phyloP scores from a whole-genome alignment of 805 yeast genomes.

The Limtongia smithiae region DNA sequence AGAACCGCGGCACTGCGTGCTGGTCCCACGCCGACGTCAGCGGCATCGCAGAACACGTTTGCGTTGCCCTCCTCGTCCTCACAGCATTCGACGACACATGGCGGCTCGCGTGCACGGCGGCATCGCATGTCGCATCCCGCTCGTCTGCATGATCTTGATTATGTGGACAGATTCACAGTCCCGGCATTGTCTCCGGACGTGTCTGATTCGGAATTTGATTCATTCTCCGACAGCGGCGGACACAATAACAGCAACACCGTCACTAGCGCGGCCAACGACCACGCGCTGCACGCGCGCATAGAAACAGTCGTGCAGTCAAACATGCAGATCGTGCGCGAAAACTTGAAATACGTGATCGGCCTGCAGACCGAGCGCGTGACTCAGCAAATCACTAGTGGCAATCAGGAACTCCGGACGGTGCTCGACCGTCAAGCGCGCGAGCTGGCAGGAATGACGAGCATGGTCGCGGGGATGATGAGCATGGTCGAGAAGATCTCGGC shows the following conservation, averaged over 20 bases:
- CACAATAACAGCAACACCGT: background rate
- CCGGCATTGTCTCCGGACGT: conserved; percentile 21
- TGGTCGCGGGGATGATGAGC: conserved; percentile 14
- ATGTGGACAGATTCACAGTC: conserved; percentile 8
- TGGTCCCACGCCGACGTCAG: background rate
- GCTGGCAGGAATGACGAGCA: conserved; percentile 7
- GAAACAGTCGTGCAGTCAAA: conserved; percentile 11
- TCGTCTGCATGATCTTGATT: conserved; percentile 3
- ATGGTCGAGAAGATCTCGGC: conserved; percentile 17
- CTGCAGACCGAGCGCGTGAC: conserved; percentile 16
- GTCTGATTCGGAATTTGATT: conserved; percentile 25
- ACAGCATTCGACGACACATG: no score
- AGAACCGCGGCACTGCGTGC: conserved; percentile 8
- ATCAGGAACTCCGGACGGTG: conserved; percentile 10
- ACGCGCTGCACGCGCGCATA: background rate
- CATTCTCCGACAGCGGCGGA: conserved; percentile 21
- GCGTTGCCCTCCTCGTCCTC: background rate
- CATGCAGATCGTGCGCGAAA: conserved; percentile 11
- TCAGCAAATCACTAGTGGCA: conserved; percentile 16
- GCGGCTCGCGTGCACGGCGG: background rate
- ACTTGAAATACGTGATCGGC: conserved; percentile 14
- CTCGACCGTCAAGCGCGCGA: conserved; percentile 17
- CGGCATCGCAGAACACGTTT: background rate
- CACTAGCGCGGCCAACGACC: background rate
- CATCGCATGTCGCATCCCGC: background rate